A percentile compares a stretch with the other conserved stretches of the same genome.
phyloP scores from a whole-genome alignment of 2,329 filamentous ascomycete species.

The Aspergillus sergii region DNA sequence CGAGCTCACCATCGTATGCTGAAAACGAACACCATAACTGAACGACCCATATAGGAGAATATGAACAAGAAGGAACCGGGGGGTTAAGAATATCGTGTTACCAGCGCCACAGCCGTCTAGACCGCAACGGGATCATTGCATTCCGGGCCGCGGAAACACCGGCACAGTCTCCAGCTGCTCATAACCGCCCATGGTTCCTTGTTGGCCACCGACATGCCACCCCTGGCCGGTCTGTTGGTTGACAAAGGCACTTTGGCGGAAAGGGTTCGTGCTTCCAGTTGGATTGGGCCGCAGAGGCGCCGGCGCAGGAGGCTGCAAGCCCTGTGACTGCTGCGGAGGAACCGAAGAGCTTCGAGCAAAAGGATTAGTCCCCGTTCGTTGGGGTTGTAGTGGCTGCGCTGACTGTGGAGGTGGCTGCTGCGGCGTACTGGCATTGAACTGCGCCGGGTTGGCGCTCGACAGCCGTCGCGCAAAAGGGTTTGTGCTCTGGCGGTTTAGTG shows the following conservation, averaged over 20 bases:
- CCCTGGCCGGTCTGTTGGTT: constrained; percentile 85
- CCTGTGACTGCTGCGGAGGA: constrained; percentile 36
- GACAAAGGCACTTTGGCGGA: constrained; percentile 86
- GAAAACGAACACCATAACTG: constrained; percentile 5
- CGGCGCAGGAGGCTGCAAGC: constrained; percentile 38
- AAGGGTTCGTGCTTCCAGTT: constrained; percentile 91
- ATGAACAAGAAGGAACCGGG: constrained; percentile 1
- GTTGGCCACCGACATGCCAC: constrained; percentile 75
- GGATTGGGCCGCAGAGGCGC: constrained; percentile 69
- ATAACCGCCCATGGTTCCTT: constrained; percentile 74
- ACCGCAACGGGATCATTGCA: constrained; percentile 22
- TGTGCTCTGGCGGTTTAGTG: constrained; percentile 67
- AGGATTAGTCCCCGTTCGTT: constrained; percentile 72
- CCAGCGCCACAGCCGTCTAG: not conserved
- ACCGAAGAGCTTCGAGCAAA: constrained; percentile 62
- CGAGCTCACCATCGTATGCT: constrained; percentile 18
- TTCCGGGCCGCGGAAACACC: constrained; percentile 80
- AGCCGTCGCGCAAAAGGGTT: constrained; percentile 80
- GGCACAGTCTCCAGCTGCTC: constrained; percentile 78
- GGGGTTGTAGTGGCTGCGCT: constrained; percentile 45
- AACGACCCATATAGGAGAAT: constrained; percentile 8
- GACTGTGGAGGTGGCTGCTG: constrained; percentile 31
- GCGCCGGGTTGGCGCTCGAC: constrained; percentile 34
- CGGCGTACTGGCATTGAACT: constrained; percentile 28
- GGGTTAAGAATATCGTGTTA: not conserved